Conservation (phyloP, 257 asterid genomes). For the Galeopsis tetrahit region DNA sequence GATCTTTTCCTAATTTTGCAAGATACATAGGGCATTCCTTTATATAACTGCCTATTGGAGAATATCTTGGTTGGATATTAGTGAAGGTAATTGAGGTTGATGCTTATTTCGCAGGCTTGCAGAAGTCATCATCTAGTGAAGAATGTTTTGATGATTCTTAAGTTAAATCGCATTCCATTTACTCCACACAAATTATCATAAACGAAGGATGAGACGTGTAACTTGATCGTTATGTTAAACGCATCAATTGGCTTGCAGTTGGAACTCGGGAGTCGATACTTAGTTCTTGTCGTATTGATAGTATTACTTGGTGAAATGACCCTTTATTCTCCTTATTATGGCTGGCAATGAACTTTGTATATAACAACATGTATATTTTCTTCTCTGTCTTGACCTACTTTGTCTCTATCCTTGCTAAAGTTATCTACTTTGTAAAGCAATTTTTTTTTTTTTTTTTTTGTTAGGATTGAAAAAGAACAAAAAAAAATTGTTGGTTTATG, state of each 20-base stretch:
- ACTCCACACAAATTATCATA: background rate
- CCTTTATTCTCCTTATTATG: conserved; percentile 26
- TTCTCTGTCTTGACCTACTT: conserved; percentile 1
- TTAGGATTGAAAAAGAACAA: background rate
- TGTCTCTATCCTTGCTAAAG: background rate
- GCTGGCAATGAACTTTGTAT: conserved; percentile 44
- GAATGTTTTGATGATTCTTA: conserved; percentile 75
- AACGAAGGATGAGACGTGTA: background rate
- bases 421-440: conserved; percentile 14
- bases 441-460: background rate
- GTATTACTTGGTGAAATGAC: conserved; percentile 33
- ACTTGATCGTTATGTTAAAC: conserved; percentile 31
- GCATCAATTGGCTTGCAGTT: conserved; percentile 65
- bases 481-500: no score
- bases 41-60: background rate
- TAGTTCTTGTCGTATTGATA: conserved; percentile 45
- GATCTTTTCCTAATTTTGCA: background rate
- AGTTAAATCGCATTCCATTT: conserved; percentile 34
- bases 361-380: conserved; percentile 33
- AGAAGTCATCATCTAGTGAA: conserved; percentile 63
- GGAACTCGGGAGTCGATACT: conserved; percentile 40
- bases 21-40: background rate
- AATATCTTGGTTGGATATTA: conserved; percentile 14
- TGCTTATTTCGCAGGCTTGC: conserved; percentile 57
- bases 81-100: conserved; percentile 31